Evolutionary conservation across 306 rosid species (phyloP).

Genomic region (Myrica gale): DNA sequence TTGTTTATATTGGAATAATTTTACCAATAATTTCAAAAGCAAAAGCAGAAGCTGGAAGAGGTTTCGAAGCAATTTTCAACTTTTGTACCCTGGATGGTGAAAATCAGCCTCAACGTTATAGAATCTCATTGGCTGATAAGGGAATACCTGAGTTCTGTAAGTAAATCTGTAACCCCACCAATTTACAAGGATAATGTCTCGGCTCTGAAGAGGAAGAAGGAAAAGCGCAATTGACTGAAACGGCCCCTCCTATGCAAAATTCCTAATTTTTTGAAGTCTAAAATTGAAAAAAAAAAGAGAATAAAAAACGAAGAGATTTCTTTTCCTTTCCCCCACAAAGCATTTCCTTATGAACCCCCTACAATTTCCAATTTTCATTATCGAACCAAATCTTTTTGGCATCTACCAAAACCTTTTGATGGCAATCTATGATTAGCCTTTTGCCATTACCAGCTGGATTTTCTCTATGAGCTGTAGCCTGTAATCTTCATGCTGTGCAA

Average conservation of each 20-base stretch:
- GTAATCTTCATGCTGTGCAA: constrained; percentile 32
- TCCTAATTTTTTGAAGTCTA: constrained; percentile 43
- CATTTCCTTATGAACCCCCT: constrained; percentile 47
- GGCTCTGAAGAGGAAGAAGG: constrained; percentile 34
- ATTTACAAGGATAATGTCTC: constrained; percentile 55
- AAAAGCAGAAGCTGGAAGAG: background rate
- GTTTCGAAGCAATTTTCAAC: constrained; percentile 33
- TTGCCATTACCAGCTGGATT: constrained; percentile 37
- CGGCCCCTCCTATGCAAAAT: constrained; percentile 59
- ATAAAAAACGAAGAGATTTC: constrained; percentile 23
- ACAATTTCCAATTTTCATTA: constrained; percentile 41
- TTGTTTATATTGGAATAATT: background rate
- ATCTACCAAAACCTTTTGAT: constrained; percentile 32
- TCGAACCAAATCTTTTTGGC: constrained; percentile 43
- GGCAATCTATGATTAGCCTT: constrained; percentile 32
- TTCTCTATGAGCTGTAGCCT: constrained; percentile 31
- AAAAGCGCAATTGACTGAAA: constrained; percentile 39
- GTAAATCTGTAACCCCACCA: constrained; percentile 71
- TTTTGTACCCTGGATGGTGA: constrained; percentile 59
- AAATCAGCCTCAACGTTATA: constrained; percentile 65
- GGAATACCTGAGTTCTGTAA: constrained; percentile 49
- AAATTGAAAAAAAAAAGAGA: constrained; percentile 22
- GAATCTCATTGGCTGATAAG: constrained; percentile 51
- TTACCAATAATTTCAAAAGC: background rate
- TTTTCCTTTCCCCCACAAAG: constrained; percentile 35